phyloP scores from a whole-genome alignment of 1,139 yeast genomes.

The Saccharomycopsis phalli region DNA sequence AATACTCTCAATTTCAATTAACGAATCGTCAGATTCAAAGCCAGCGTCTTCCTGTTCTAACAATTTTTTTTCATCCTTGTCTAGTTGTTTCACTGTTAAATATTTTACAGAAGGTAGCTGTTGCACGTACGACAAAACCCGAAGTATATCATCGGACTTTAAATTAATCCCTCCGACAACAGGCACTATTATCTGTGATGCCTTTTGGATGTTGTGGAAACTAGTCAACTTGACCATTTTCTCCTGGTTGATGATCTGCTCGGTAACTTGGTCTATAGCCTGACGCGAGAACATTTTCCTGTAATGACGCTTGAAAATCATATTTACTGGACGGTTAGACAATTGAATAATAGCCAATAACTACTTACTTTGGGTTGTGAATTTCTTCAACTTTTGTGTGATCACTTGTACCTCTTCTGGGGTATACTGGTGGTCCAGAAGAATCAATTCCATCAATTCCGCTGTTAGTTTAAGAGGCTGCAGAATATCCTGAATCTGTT shows the following conservation, averaged over 20 bases:
- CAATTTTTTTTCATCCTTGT: neutral
- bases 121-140: neutral
- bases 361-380: neutral
- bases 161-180: neutral
- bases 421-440: neutral
- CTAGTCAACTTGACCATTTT: slow-evolving; percentile 1
- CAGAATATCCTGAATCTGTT: neutral
- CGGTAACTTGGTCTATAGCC: slow-evolving; percentile 8
- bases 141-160: neutral
- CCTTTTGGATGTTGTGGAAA: neutral
- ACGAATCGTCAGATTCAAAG: slow-evolving; percentile 9
- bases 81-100: slow-evolving; percentile 9
- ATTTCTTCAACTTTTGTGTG: neutral
- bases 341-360: neutral
- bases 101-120: slow-evolving; percentile 12
- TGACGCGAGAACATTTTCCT: slow-evolving; percentile 10
- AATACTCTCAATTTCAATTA: slow-evolving; percentile 12
- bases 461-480: neutral
- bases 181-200: slow-evolving; percentile 10
- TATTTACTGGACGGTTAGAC: slow-evolving; percentile 3
- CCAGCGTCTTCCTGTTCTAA: neutral
- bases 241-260: slow-evolving; percentile 13
- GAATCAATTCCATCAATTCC: neutral
- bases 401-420: neutral
- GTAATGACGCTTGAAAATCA: slow-evolving; percentile 1